Percentiles rank a stretch among this genome's conserved stretches.
These are phyloP conservation scores for Picochlorum sp. DNA, from an alignment of 139 green algal species.

Conservation along the genomic window DNA sequence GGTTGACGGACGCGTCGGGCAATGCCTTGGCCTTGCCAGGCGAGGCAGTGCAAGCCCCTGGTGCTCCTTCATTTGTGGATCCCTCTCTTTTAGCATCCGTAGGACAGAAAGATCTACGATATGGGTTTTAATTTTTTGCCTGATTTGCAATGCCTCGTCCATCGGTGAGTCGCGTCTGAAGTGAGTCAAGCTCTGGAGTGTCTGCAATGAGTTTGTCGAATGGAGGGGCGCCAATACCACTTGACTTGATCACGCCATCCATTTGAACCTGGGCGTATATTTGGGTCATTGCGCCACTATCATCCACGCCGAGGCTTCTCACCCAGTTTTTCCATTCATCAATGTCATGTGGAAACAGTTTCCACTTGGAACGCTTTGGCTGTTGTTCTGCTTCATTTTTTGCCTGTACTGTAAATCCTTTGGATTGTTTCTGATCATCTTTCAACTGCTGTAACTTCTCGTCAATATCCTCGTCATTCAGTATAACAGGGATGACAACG, in stretches of 20 bases:
- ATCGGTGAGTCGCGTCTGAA: slow-evolving; percentile 62
- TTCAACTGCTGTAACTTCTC: slow-evolving; percentile 54
- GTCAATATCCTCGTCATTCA: slow-evolving; percentile 40
- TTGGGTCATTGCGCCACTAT: slow-evolving; percentile 25
- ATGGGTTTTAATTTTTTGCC: slow-evolving; percentile 20
- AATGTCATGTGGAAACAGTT: slow-evolving; percentile 39
- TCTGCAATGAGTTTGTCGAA: slow-evolving; percentile 74
- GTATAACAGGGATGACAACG: slow-evolving; percentile 33
- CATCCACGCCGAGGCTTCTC: not conserved
- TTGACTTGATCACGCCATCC: slow-evolving; percentile 75
- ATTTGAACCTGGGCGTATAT: slow-evolving; percentile 69
- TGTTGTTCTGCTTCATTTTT: slow-evolving; percentile 32
- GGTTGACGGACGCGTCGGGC: too few species aligned
- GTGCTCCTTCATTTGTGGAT: slow-evolving; percentile 11
- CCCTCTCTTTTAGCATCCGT: slow-evolving; percentile 17
- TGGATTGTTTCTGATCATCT: slow-evolving; percentile 36
- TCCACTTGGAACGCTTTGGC: slow-evolving; percentile 29
- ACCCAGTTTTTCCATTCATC: slow-evolving; percentile 73
- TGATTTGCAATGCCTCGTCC: slow-evolving; percentile 4
- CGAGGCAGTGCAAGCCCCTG: not conserved
- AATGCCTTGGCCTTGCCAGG: not conserved
- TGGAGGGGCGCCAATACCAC: slow-evolving; percentile 57
- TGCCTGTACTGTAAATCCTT: slow-evolving; percentile 16
- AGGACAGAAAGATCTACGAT: slow-evolving; percentile 27
- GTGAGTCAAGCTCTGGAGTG: slow-evolving; percentile 53